Base-by-base conservation (phyloP, 2,329 filamentous ascomycete genomes). In the Fusarium sterilihyphosum region DNA sequence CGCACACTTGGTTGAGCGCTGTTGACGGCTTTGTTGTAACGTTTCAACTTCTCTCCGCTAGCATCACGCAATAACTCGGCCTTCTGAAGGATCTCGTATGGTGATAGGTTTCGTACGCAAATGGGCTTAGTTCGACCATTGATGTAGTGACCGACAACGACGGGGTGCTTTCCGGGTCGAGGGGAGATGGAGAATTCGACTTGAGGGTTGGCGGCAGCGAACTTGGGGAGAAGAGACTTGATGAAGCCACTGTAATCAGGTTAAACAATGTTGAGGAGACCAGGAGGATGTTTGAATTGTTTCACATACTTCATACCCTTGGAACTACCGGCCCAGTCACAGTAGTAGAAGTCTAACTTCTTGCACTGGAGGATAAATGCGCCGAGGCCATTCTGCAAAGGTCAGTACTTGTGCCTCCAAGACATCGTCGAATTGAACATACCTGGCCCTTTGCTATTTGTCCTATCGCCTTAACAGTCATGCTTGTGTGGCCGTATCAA, bases 301-400 rank as follows among this genome's bases (percentile, higher is more conserved):
- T 18, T 29, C 12, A 77, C 89, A 73, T 88, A 96, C 94, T 97
- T 96, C 95, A 98, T 98, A 81, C 96, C 96, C 80, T 87, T 91
- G 43, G 96, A 98, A 83, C 94, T 97, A 73, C 95, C 96, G 66
- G 93, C 94, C 90, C 93, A 95, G 88, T 98, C 95, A 87, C 96
- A 98, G 87, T 98, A 99, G 86, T 97, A 94, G 81, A 99, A 94
- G 83, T 98, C 94, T 83, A 99, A 88, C 81, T 92, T 93, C 88
- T 94, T 97, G 91, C 96, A 99, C 87, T 98, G 96, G 67, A 98
- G 90, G 84, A 99, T 94, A 87, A 98, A 98, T 82, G 95, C 94
- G 80, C 96, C 96, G 77, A 98, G 89, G 88, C 96, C 96, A 87
- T 99, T 98, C 95, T 98, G 40, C 12, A 40, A 44, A 33, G 46